Evolutionary conservation across 2,329 filamentous ascomycete species (phyloP), one percentile per base, ranked within the genome.

Genomic region (Fusarium illudens): DNA sequence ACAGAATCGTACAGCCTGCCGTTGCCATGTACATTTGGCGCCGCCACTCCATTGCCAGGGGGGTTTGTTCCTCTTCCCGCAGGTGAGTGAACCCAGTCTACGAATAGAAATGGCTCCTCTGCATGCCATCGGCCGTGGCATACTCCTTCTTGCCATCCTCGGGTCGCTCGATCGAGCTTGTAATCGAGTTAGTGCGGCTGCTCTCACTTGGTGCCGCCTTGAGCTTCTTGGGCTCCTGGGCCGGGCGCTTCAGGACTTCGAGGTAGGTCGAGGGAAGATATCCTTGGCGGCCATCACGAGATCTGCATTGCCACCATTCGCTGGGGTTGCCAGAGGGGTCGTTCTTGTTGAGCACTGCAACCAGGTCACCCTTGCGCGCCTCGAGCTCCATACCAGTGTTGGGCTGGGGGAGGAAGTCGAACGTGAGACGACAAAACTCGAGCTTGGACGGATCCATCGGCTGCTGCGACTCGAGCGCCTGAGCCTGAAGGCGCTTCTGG

Each of bases 271-370:
- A 89, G 3, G 96, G 96, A 6, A 99, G 85, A 76, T 98, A 99
- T 8, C 96, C 96, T 73, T 97, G 90, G 25, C 93, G 87, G 46
- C 94, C 94, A 76, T 98, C 94, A 64, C 96, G 87, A 13, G 95
- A 92, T 58, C 96, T 88, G 80, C 96, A 99, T 70, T 91, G 89
- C 96, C 96, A 99, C 96, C 96, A 99, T 76, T 99, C 95, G 54
- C 92, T 96, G 5, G 93, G 89, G 73, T 96, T 94, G 42, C 96
- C 96, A 75, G 95, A 88, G 1, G 96, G 96, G 74, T 99, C 96
- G 17, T 89, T 92, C 82, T 97, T 97, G 82, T 90, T 91, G 57
- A 99, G 86, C 1, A 99, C 94, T 25, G 96, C 96, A 15, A 99
- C 94, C 55, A 98, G 89, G 73, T 99, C 96, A 62, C 95, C 95